Conservation (phyloP, 2,329 filamentous ascomycete genomes). For the Ceratocystis papillata region DNA sequence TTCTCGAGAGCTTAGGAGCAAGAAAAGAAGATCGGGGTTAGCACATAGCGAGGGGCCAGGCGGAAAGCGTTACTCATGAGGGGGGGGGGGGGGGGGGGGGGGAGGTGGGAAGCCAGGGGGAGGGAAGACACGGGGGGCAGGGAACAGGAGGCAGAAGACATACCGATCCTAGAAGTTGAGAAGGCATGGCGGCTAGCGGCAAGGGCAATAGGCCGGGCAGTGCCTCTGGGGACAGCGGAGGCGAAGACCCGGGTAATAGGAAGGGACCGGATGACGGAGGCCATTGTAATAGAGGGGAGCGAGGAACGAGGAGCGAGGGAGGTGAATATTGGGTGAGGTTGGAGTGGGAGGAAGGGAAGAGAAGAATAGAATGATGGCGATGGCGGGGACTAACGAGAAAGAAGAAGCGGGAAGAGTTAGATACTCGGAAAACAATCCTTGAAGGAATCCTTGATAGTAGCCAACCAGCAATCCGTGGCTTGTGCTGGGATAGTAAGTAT, state of each 20-base stretch:
- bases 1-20: constrained; percentile 48
- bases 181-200: constrained; percentile 37
- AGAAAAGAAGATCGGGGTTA: not conserved
- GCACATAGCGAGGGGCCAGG: not conserved
- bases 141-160: constrained; percentile 21
- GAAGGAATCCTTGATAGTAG: not conserved
- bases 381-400: not conserved
- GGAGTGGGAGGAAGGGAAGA: not conserved
- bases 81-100: not conserved
- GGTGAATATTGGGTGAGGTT: not conserved
- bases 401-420: constrained; percentile 17
- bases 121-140: constrained; percentile 12
- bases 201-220: constrained; percentile 34
- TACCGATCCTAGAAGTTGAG: constrained; percentile 35
- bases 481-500: not conserved
- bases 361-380: constrained; percentile 10
- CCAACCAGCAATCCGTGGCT: not conserved
- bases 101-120: constrained; percentile 15
- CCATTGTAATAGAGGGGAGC: constrained; percentile 36
- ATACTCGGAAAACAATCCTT: constrained; percentile 20
- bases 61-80: not conserved
- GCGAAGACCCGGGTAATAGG: constrained; percentile 36
- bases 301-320: not conserved
- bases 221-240: constrained; percentile 34
- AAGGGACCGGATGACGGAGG: constrained; percentile 50